Evolutionary conservation across 345 rosid species (phyloP), one percentile per base, ranked within the genome.

Genomic region (Lumnitzera racemosa): DNA sequence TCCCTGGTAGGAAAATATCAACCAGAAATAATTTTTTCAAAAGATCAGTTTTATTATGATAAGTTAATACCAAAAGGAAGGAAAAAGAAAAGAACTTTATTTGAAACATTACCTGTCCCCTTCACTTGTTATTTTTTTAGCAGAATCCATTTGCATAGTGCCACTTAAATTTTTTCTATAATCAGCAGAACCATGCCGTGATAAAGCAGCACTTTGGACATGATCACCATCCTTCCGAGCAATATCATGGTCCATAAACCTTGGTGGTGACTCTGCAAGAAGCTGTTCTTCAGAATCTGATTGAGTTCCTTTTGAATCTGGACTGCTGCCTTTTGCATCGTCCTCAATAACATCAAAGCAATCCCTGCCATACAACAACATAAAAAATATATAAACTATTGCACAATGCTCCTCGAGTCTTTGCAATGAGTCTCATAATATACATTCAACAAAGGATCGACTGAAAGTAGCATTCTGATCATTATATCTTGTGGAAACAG

Each of bases 261-360:
- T 68, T 49, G 56, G 61, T 63, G 83, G 72, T 27, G 81, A 53
- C 70, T 74, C 53, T 4, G 51, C 17, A 67, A 62, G 52, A 69
- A 59, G 60, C 70, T 68, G 83, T 36, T 72, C 84, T 62, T 82
- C 90, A 66, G 65, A 59, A 63, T 78, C 88, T 57, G 75, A 62
- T 59, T 11, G 66, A 29, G 65, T 59, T 64, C 66, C 85, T 68
- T 81, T 84, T 81, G 83, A 78, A 62, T 57, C 73, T 54, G 87
- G 83, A 75, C 82, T 83, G 63, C 78, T 72, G 61, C 74, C 78
- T 77, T 51, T 71, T 55, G 67, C 84, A 70, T 82, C 95, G 43
- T 77, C 86, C 75, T 87, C 95, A 36, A 81, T 76, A 46, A 82
- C 67, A 75, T 89, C 99, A 74, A 89, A 94, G 73, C 91, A 88